Percentiles rank a stretch among this genome's conserved stretches.
phyloP scores from a whole-genome alignment of 305 asterid genomes.

The Fraxinus ornus region DNA sequence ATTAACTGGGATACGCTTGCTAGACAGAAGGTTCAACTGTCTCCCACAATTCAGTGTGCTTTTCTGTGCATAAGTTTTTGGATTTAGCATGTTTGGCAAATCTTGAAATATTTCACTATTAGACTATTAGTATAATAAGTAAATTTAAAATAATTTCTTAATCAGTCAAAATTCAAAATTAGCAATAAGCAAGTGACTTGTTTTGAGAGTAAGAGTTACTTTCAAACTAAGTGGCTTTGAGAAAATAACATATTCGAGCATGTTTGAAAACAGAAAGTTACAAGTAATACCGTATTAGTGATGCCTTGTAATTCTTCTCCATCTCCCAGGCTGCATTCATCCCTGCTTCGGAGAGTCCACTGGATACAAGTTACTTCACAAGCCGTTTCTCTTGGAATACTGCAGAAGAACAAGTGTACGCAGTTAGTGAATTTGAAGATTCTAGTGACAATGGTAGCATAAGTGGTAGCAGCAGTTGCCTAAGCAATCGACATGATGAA shows the following conservation, averaged over 20 bases:
- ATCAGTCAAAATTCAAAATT: neutral
- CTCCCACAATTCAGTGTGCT: neutral
- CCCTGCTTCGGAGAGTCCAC: conserved; percentile 90
- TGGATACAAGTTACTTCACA: conserved; percentile 91
- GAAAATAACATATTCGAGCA: neutral
- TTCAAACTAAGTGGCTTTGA: neutral
- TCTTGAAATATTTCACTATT: neutral
- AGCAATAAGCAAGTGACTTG: neutral
- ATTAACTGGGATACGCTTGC: conserved; percentile 99
- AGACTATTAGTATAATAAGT: neutral
- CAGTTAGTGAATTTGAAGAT: conserved; percentile 82
- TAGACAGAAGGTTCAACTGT: conserved; percentile 73
- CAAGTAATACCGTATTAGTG: neutral
- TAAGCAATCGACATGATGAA: conserved; percentile 90
- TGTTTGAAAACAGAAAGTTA: neutral
- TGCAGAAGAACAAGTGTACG: conserved; percentile 84
- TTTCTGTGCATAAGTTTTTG: neutral
- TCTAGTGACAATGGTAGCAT: conserved; percentile 81
- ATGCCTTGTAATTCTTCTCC: conserved; percentile 15
- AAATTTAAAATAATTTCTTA: neutral
- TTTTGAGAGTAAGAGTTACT: neutral
- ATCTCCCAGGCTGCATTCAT: conserved; percentile 82
- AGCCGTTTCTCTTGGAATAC: conserved; percentile 95
- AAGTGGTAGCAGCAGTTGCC: conserved; percentile 85
- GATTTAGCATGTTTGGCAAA: neutral